phyloP scores from a whole-genome alignment of 2,329 filamentous ascomycete species.

The Tolypocladium pustulatum region DNA sequence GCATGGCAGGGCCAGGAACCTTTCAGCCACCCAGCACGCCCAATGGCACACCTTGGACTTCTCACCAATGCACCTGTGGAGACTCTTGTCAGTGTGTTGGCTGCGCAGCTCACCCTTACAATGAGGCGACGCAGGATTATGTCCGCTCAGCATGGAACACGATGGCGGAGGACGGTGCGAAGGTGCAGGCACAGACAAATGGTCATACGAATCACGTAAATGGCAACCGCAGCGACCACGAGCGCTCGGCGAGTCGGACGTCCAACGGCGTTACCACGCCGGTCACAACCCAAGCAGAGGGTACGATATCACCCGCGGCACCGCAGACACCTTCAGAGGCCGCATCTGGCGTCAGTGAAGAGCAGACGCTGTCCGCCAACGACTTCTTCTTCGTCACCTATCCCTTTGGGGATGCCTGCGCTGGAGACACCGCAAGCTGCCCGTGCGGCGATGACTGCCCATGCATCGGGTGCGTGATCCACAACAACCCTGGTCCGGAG shows the following conservation, averaged over 20 bases:
- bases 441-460: constrained; percentile 50
- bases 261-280: constrained; percentile 10
- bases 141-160: constrained; percentile 37
- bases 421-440: constrained; percentile 38
- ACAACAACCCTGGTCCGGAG: constrained; percentile 22
- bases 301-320: constrained; percentile 24
- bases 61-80: constrained; percentile 49
- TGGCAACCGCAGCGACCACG: constrained; percentile 11
- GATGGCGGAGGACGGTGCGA: constrained; percentile 25
- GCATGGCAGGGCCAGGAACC: constrained; percentile 10
- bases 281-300: constrained; percentile 11
- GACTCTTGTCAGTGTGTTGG: constrained; percentile 57
- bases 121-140: constrained; percentile 47
- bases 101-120: constrained; percentile 58
- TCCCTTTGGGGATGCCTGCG: constrained; percentile 35
- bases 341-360: constrained; percentile 33
- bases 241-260: constrained; percentile 9
- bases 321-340: constrained; percentile 37
- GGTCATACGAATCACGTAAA: constrained; percentile 13
- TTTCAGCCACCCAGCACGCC: constrained; percentile 9
- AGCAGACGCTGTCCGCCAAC: constrained; percentile 37
- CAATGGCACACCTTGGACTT: constrained; percentile 19
- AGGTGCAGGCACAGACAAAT: constrained; percentile 9
- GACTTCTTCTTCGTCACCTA: constrained; percentile 53
- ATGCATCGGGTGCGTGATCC: constrained; percentile 47